Evolutionary conservation across 345 rosid genomes (phyloP).

Genomic region (Arabidopsis suecica): DNA sequence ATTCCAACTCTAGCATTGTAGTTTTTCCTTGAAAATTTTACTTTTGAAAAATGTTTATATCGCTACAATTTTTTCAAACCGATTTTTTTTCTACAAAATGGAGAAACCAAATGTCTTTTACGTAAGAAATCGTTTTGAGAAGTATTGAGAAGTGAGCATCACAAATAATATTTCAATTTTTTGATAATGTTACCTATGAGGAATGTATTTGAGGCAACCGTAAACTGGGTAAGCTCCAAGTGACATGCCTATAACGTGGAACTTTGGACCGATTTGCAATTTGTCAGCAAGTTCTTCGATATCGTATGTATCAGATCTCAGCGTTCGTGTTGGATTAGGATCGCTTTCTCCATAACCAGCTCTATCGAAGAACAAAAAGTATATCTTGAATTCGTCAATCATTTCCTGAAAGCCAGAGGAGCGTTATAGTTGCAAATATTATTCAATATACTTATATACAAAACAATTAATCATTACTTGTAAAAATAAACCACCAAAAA

Average conservation of each 20-base stretch:
- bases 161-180: background rate
- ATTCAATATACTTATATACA: background rate
- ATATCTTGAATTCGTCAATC: conserved; percentile 65
- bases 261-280: conserved; percentile 72
- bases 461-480: background rate
- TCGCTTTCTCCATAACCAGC: conserved; percentile 96
- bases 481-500: background rate
- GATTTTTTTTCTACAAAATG: background rate
- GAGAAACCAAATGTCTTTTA: background rate
- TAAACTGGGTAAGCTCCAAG: conserved; percentile 77
- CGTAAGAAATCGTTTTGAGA: no score
- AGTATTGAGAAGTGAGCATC: background rate
- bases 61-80: background rate
- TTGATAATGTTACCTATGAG: conserved; percentile 56
- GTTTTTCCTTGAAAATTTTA: no score
- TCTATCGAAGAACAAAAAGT: conserved; percentile 73
- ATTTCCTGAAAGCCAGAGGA: conserved; percentile 54
- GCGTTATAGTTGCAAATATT: background rate
- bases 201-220: conserved; percentile 77
- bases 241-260: conserved; percentile 76
- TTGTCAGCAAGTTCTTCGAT: conserved; percentile 85
- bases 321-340: conserved; percentile 65
- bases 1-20: background rate
- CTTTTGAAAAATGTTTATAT: no score
- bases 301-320: conserved; percentile 79